These are phyloP conservation scores for Limonium bicolor DNA, from an alignment of 148 eudicot species.

Conservation along the genomic window DNA sequence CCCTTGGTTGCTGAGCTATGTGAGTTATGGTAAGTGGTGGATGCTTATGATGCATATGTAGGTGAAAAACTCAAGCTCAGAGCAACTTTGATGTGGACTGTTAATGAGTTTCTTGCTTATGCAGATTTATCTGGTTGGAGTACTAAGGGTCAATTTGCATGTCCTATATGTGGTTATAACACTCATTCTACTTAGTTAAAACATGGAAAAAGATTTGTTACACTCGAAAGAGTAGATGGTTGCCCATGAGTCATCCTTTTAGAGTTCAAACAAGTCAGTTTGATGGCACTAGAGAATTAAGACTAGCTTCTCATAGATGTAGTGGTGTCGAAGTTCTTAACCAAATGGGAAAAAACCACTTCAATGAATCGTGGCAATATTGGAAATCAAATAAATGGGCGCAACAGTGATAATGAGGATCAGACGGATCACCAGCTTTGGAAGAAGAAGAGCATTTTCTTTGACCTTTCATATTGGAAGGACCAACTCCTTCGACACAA, in stretches of 20 bases:
- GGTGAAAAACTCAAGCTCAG: not conserved
- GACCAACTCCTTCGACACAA: not conserved
- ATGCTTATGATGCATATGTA: not conserved
- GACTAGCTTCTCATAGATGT: not conserved
- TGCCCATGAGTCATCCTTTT: not conserved
- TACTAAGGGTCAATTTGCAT: not conserved
- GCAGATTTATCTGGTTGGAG: conserved; percentile 1
- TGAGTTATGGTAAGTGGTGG: not conserved
- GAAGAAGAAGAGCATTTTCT: not conserved
- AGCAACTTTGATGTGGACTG: not conserved
- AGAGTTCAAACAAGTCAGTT: not conserved
- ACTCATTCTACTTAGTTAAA: not conserved
- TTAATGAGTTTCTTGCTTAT: not conserved
- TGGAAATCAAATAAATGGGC: not conserved
- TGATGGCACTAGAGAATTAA: not conserved
- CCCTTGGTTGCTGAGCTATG: not conserved
- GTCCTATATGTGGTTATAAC: not conserved
- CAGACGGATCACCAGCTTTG: not conserved
- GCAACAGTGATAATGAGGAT: too few species aligned
- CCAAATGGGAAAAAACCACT: not conserved
- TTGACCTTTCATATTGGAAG: not conserved
- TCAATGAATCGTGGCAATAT: too few species aligned
- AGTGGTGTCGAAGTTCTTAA: not conserved
- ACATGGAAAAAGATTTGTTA: not conserved
- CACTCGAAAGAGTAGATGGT: not conserved